Conservation (phyloP, 768 basidiomycete genomes). For the Termitomyces sp. region DNA sequence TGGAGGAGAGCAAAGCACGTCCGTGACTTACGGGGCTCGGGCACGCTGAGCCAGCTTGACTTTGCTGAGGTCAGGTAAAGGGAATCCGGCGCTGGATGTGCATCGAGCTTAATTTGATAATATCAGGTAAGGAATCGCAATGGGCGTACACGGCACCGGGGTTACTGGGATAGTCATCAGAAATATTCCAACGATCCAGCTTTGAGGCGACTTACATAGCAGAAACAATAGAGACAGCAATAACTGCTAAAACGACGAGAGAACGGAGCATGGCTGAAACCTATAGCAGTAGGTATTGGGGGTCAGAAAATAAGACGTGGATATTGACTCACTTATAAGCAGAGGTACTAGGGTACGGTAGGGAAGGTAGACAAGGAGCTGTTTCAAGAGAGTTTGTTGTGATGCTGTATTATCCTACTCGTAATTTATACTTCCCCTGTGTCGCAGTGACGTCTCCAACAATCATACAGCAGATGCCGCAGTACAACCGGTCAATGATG, state of each 20-base stretch:
- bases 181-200: background rate
- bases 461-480: conserved; percentile 1
- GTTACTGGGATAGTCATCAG: background rate
- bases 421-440: background rate
- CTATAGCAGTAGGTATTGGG: no score
- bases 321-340: no score
- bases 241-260: conserved; percentile 1
- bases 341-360: background rate
- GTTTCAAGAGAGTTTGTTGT: background rate
- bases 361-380: background rate
- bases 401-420: background rate
- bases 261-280: conserved; percentile 7
- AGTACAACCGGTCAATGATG: conserved; percentile 4
- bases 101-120: background rate
- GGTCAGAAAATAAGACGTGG: background rate
- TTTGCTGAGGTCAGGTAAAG: conserved; percentile 7
- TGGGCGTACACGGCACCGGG: conserved; percentile 2
- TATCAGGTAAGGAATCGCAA: background rate
- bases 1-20: background rate
- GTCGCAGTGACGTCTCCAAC: conserved; percentile 1
- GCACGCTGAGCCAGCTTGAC: conserved; percentile 6
- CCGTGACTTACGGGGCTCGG: conserved; percentile 5
- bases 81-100: conserved; percentile 8
- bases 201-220: conserved; percentile 3
- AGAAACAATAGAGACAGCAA: conserved; percentile 8